These are phyloP conservation scores for Tolypocladium sp. DNA, from an alignment of 2,329 filamentous ascomycete genomes.

Conservation along the genomic window DNA sequence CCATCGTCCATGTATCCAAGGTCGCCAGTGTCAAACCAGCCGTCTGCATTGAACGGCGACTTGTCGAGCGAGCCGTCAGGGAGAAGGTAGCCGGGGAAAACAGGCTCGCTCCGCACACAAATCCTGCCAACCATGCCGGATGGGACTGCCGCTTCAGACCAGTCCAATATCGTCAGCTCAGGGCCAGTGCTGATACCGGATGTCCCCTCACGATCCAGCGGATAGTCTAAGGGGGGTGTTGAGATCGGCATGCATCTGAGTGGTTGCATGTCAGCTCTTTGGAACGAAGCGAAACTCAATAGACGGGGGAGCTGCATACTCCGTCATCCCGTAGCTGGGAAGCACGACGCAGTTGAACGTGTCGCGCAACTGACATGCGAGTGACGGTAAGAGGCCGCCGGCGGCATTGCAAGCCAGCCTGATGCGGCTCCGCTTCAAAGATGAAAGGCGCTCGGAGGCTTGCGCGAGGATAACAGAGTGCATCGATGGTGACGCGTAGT, in stretches of 20 bases:
- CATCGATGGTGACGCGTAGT: conserved; percentile 50
- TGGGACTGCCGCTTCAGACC: conserved; percentile 19
- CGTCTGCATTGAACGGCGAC: conserved; percentile 34
- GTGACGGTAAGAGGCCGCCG: conserved; percentile 40
- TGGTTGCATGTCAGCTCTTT: not conserved
- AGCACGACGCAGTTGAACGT: conserved; percentile 42
- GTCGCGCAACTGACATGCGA: conserved; percentile 37
- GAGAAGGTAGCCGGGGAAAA: conserved; percentile 40
- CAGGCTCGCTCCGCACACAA: conserved; percentile 40
- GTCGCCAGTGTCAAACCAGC: conserved; percentile 48
- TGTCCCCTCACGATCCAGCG: conserved; percentile 41
- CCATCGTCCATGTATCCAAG: conserved; percentile 41
- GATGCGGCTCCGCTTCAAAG: conserved; percentile 32
- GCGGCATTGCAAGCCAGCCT: conserved; percentile 47
- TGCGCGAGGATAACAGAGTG: conserved; percentile 44
- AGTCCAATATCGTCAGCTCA: conserved; percentile 39
- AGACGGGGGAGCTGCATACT: conserved; percentile 20
- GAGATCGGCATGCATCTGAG: conserved; percentile 46
- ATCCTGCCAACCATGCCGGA: conserved; percentile 34
- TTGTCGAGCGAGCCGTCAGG: conserved; percentile 32
- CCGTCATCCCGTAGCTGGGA: conserved; percentile 51
- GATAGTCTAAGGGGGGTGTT: conserved; percentile 42
- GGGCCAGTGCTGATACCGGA: conserved; percentile 43
- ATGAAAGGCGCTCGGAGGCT: conserved; percentile 26
- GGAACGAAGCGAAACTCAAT: not conserved